Evolutionary conservation across 2,329 filamentous ascomycete genomes (phyloP), one percentile per base, ranked within the genome.

Genomic region (Xylariaceae sp.): DNA sequence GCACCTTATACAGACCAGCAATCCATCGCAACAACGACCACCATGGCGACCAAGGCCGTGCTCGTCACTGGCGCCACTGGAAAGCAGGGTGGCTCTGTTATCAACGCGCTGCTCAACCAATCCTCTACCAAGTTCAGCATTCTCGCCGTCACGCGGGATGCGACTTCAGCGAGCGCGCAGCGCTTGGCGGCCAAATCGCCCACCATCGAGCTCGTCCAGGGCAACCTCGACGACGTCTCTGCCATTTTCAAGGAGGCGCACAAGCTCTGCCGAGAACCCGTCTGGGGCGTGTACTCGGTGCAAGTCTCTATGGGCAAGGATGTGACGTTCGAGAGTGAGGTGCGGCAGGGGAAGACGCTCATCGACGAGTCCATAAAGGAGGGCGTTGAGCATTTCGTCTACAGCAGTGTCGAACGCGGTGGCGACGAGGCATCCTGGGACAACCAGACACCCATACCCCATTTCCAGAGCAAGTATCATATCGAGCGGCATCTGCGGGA

Each of bases 211-310:
- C 47, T 62, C 7, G 44, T 61, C 7, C 61, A 79, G 56, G 80
- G 80, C 9, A 68, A 83, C 44, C 64, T 83, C 4, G 66, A 77
- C 44, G 61, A 81, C 32, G 64, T 70, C 0, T 57, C 65, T 1
- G 61, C 54, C 0, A 68, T 83, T 22, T 82, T 83, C 52, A 41
- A 42, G 31, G 50, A 49, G 42, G 57, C 47, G 18, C 47, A 39
- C 34, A 47, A 32, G 55, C 44, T 50, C 3, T 38, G 49, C 11
- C 29, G 43, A 11, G 35, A 48, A 12, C 54, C 67, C 2, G 68
- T 81, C 42, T 79, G 74, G 71, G 78, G 78, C 3, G 78, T 84
- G 4, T 85, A 76, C 61, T 78, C 73, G 17, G 78, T 85, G 4
- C 63, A 67, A 41, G 55, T 61, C 22, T 60, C 62, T 3, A 47